Percentiles rank a stretch among this genome's conserved stretches.
Conservation (phyloP, 306 rosid genomes). For the Rosa lucieae region DNA sequence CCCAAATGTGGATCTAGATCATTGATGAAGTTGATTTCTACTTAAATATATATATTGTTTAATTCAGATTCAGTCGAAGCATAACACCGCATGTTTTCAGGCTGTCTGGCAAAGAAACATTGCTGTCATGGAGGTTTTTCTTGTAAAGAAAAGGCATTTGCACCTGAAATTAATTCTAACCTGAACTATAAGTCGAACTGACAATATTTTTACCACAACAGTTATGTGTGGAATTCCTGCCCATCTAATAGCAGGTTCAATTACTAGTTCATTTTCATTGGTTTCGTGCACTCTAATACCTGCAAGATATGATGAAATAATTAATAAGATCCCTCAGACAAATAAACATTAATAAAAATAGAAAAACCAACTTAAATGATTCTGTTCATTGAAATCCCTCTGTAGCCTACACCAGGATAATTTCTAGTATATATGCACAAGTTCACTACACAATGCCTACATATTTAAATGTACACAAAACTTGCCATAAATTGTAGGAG, state of each 20-base stretch:
- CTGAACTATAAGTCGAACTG: slow-evolving; percentile 11
- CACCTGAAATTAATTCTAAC: slow-evolving; percentile 6
- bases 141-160: neutral
- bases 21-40: neutral
- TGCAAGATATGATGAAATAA: slow-evolving; percentile 16
- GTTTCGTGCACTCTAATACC: slow-evolving; percentile 37
- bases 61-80: neutral
- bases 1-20: neutral
- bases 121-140: neutral
- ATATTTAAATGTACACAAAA: neutral
- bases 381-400: neutral
- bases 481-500: slow-evolving; percentile 28
- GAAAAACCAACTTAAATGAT: neutral
- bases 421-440: neutral
- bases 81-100: neutral
- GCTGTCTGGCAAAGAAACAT: neutral
- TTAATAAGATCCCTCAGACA: neutral
- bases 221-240: slow-evolving; percentile 39
- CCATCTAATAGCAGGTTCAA: slow-evolving; percentile 36
- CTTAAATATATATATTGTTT: neutral
- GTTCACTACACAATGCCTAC: neutral
- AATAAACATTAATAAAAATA: neutral
- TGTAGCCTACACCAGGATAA: neutral
- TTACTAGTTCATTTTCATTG: slow-evolving; percentile 27
- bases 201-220: slow-evolving; percentile 22